phyloP scores from a whole-genome alignment of 164 flowering plant genomes.

The Aristolochia californica region DNA sequence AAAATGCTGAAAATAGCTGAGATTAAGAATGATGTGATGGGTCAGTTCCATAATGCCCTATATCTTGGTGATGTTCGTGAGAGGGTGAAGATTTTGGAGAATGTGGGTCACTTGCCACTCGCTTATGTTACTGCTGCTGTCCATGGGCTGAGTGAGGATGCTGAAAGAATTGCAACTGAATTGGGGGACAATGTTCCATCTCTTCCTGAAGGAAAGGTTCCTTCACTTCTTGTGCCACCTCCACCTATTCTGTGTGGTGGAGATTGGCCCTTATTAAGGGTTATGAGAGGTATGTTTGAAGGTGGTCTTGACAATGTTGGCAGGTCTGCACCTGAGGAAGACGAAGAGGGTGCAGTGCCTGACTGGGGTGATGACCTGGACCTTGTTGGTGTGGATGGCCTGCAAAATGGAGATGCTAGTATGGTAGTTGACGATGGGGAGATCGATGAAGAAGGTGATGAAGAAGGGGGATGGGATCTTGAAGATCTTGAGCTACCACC shows the following conservation, averaged over 20 bases:
- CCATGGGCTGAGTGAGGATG: constrained; percentile 69
- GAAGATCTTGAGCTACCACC: constrained; percentile 66
- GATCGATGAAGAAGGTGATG: constrained; percentile 51
- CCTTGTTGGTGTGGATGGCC: constrained; percentile 46
- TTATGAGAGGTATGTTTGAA: constrained; percentile 74
- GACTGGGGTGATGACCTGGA: constrained; percentile 85
- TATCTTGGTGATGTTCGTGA: constrained; percentile 77
- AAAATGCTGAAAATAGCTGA: constrained; percentile 91
- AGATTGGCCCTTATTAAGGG: constrained; percentile 72
- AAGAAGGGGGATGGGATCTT: constrained; percentile 68
- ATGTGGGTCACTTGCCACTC: constrained; percentile 77
- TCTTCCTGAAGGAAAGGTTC: constrained; percentile 34
- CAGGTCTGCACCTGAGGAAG: constrained; percentile 38
- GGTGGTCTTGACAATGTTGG: constrained; percentile 58
- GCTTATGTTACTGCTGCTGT: constrained; percentile 72
- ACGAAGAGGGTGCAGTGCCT: constrained; percentile 46
- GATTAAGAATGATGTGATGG: constrained; percentile 86
- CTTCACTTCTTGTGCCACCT: constrained; percentile 75
- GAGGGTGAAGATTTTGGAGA: constrained; percentile 74
- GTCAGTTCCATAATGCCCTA: constrained; percentile 86
- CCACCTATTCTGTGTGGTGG: constrained; percentile 61
- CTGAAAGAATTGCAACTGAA: constrained; percentile 50
- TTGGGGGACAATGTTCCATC: constrained; percentile 67
- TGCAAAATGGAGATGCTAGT: constrained; percentile 52
- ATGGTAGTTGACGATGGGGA: constrained; percentile 44